These are phyloP conservation scores for Leccinum uliginosum DNA, from an alignment of 768 basidiomycete genomes.

Conservation along the genomic window DNA sequence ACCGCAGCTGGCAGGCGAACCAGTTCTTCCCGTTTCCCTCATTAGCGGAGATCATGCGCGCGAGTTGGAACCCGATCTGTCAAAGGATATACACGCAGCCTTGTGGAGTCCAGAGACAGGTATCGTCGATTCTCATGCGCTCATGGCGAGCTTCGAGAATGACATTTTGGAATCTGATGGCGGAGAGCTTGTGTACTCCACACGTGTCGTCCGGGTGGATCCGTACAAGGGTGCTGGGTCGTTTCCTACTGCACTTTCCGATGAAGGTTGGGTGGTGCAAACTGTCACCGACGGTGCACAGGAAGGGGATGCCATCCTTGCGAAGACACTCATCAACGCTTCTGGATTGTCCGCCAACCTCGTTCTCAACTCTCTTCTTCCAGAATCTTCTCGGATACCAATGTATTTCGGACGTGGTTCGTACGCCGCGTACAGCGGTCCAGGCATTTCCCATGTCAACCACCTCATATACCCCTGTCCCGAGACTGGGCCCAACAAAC, in stretches of 20 bases:
- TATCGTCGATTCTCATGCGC: conserved; percentile 80
- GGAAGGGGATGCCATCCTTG: conserved; percentile 61
- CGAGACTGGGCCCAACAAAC: conserved; percentile 48
- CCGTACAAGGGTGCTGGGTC: conserved; percentile 35
- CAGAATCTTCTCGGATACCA: conserved; percentile 52
- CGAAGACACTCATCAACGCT: conserved; percentile 77
- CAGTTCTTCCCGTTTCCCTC: conserved; percentile 59
- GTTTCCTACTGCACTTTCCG: conserved; percentile 26
- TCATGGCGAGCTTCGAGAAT: conserved; percentile 80
- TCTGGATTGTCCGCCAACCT: conserved; percentile 71
- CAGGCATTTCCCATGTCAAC: conserved; percentile 60
- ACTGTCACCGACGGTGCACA: conserved; percentile 51
- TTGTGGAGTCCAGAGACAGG: conserved; percentile 86
- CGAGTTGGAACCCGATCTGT: conserved; percentile 81
- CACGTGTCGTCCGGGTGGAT: conserved; percentile 84
- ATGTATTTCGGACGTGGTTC: conserved; percentile 82
- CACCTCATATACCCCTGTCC: conserved; percentile 94
- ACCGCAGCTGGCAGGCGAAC: conserved; percentile 20
- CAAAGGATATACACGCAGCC: conserved; percentile 61
- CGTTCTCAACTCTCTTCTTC: conserved; percentile 66
- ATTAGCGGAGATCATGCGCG: conserved; percentile 64
- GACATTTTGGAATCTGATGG: conserved; percentile 70
- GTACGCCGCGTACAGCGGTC: conserved; percentile 84
- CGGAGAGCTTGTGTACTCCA: conserved; percentile 72
- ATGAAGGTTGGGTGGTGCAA: conserved; percentile 87